Conservation (phyloP, 2,329 filamentous ascomycete genomes). For the Conoideocrella luteorostrata region DNA sequence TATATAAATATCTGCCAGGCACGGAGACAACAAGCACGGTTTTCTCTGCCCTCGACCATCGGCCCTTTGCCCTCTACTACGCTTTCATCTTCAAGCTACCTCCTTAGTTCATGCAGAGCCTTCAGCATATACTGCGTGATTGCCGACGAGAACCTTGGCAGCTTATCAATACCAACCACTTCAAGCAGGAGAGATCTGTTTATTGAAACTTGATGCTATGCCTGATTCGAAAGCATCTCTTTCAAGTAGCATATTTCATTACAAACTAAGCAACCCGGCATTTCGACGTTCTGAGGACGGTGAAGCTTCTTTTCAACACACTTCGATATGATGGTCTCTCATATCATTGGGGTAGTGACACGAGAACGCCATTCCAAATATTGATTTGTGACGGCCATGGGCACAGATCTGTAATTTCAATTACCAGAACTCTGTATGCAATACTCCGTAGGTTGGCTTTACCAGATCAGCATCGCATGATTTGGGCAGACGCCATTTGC, state of each 20-base stretch:
- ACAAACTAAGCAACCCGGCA: slow-evolving; percentile 3
- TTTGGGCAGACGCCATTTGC: slow-evolving; percentile 15
- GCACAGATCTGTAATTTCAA: slow-evolving; percentile 1
- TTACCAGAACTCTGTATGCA: slow-evolving; percentile 7
- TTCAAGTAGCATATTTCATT: slow-evolving; percentile 8
- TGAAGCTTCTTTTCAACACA: slow-evolving; percentile 2
- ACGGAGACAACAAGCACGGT: too few relatives aligned
- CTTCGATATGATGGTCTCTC: slow-evolving; percentile 9
- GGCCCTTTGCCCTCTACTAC: too few relatives aligned
- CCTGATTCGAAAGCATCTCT: neutral
- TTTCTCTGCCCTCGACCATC: too few relatives aligned
- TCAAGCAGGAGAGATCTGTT: slow-evolving; percentile 7
- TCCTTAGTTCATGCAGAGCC: too few relatives aligned
- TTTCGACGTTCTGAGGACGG: neutral
- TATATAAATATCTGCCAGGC: too few relatives aligned
- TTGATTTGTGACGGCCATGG: slow-evolving; percentile 1
- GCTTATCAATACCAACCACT: slow-evolving; percentile 6
- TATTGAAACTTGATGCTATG: slow-evolving; percentile 7
- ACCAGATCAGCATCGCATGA: slow-evolving; percentile 3
- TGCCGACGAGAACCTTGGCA: too few relatives aligned
- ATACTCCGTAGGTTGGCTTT: slow-evolving; percentile 6
- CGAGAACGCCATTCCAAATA: neutral
- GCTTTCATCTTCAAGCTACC: too few relatives aligned
- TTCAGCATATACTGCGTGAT: too few relatives aligned
- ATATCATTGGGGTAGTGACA: slow-evolving; percentile 11